Evolutionary conservation across 306 rosid genomes (phyloP).

Genomic region (Ziziphus jujuba): DNA sequence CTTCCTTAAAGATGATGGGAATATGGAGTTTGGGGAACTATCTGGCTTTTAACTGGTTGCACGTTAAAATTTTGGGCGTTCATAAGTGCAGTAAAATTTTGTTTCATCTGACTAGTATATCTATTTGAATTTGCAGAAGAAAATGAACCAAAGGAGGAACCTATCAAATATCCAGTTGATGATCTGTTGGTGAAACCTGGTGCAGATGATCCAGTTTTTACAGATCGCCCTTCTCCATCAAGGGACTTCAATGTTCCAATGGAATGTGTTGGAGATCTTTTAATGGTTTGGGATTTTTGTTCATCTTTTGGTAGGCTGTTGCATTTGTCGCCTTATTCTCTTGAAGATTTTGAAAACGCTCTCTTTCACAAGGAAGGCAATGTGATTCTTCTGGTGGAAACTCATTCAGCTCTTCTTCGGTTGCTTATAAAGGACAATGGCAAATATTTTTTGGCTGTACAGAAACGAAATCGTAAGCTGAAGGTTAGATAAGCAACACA

Average conservation of each 20-base stretch:
- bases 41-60: slow-evolving; percentile 5
- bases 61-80: slow-evolving; percentile 11
- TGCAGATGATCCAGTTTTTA: slow-evolving; percentile 71
- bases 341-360: slow-evolving; percentile 87
- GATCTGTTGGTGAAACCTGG: slow-evolving; percentile 82
- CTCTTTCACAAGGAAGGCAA: slow-evolving; percentile 77
- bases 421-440: slow-evolving; percentile 62
- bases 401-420: slow-evolving; percentile 80
- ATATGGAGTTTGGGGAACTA: background rate
- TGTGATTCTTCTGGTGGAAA: slow-evolving; percentile 77
- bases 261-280: slow-evolving; percentile 72
- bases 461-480: slow-evolving; percentile 49
- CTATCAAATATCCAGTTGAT: slow-evolving; percentile 86
- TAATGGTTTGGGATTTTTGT: slow-evolving; percentile 95
- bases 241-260: slow-evolving; percentile 77
- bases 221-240: slow-evolving; percentile 66
- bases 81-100: background rate
- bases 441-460: slow-evolving; percentile 46
- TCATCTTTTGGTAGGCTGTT: slow-evolving; percentile 66
- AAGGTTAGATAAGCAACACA: slow-evolving; percentile 50
- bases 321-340: slow-evolving; percentile 71
- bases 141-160: slow-evolving; percentile 42
- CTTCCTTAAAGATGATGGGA: slow-evolving; percentile 7
- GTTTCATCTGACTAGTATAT: slow-evolving; percentile 1
- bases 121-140: slow-evolving; percentile 43